Percentiles rank a stretch among this genome's conserved stretches.
Conservation (phyloP, 2,329 filamentous ascomycete genomes). For the Zymoseptoria tritici region DNA sequence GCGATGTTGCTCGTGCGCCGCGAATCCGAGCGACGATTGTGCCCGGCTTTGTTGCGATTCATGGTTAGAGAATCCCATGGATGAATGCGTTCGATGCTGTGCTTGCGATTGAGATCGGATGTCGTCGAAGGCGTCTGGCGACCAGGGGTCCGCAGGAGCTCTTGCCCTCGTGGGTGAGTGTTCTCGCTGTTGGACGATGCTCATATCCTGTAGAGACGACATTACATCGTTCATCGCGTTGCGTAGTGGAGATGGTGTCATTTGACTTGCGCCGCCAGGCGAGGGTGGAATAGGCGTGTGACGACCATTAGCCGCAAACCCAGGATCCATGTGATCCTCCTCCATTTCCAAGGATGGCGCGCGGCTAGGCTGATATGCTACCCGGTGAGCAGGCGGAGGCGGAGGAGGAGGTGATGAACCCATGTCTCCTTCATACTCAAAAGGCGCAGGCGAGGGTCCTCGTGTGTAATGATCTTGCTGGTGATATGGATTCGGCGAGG, state of each 20-base stretch:
- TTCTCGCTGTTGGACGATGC: conserved; percentile 48
- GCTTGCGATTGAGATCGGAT: conserved; percentile 35
- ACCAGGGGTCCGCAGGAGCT: conserved; percentile 68
- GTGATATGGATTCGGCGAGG: conserved; percentile 26
- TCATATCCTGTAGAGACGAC: conserved; percentile 85
- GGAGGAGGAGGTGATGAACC: conserved; percentile 70
- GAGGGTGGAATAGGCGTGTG: conserved; percentile 63
- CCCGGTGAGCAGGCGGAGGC: conserved; percentile 72
- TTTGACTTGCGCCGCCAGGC: conserved; percentile 43
- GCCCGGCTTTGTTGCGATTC: conserved; percentile 43
- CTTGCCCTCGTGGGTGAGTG: conserved; percentile 46
- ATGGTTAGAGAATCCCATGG: conserved; percentile 57
- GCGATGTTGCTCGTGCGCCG: conserved; percentile 28
- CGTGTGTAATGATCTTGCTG: conserved; percentile 15
- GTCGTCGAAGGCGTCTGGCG: conserved; percentile 74
- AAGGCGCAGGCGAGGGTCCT: conserved; percentile 14
- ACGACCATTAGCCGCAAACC: conserved; percentile 45
- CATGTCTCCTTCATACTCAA: conserved; percentile 33
- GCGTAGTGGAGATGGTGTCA: conserved; percentile 81
- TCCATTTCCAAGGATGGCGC: conserved; percentile 40
- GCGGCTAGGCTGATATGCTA: conserved; percentile 45
- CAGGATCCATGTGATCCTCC: conserved; percentile 22
- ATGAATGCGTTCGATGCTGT: conserved; percentile 56
- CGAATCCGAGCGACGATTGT: conserved; percentile 67
- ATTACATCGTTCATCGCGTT: conserved; percentile 98